Evolutionary conservation across 768 basidiomycete species (phyloP), one percentile per base, ranked within the genome.

Genomic region (Tricholoma furcatifolium): DNA sequence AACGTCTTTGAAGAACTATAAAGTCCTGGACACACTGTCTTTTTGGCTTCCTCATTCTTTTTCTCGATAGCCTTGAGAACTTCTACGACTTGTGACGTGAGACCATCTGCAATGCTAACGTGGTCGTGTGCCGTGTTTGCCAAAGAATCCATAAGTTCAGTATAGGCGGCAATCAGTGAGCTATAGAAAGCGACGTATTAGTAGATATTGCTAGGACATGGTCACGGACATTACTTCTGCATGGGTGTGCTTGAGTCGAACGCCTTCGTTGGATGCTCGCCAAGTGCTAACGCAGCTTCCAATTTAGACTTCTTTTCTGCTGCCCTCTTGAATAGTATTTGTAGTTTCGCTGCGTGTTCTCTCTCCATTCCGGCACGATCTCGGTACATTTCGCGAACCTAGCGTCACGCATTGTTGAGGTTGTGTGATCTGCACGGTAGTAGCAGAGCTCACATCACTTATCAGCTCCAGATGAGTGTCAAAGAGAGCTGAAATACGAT

Each of bases 281-380:
- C 91, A 9, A 91, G 67, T 7, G 87, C 80, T 20, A 87, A 70
- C 8, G 69, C 62, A 0, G 72, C 62, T 52, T 80, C 79, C 51
- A 75, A 74, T 68, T 81, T 88, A 41, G 68, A 70, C 67, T 87
- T 88, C 77, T 83, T 88, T 40, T 93, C 91, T 9, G 73, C 68
- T 1, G 84, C 83, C 63, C 84, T 91, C 66, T 79, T 84, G 7
- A 77, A 76, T 30, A 93, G 67, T 14, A 73, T 67, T 62, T 86
- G 84, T 9, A 93, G 73, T 64, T 88, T 91, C 21, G 69, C 64
- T 0, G 89, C 87, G 64, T 91, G 93, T 64, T 93, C 91, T 47
- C 85, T 82, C 67, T 93, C 91, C 10, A 93, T 71, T 6, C 74
- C 77, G 9, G 73, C 82, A 41, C 85, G 79, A 46, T 85, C 86